Conservation (phyloP, 352 stramenopile species). For the Lagenidium sp. region DNA sequence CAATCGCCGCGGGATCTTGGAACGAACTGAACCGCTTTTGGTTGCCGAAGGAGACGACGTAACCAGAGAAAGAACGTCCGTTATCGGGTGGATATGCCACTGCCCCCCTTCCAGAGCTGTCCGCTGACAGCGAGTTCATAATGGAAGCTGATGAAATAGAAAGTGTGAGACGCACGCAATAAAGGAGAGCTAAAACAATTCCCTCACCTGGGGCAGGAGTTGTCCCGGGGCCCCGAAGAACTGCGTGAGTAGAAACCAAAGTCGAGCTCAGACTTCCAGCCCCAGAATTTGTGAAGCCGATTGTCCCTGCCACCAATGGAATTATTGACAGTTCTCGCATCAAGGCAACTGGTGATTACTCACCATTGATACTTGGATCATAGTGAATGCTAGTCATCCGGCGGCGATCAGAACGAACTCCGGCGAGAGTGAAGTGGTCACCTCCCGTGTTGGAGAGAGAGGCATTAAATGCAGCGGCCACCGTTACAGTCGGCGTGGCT, state of each 20-base stretch:
- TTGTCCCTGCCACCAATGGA: no score
- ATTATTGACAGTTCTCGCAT: not conserved
- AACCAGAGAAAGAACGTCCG: slow-evolving; percentile 25
- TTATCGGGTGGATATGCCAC: not conserved
- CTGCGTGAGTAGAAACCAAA: no score
- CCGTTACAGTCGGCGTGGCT: slow-evolving; percentile 28
- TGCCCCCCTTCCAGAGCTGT: slow-evolving; percentile 8
- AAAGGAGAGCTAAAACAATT: no score
- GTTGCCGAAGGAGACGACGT: slow-evolving; percentile 31
- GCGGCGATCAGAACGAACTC: slow-evolving; percentile 31
- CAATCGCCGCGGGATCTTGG: slow-evolving; percentile 6
- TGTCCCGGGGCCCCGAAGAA: no score
- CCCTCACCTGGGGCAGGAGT: no score
- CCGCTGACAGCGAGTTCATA: slow-evolving; percentile 14
- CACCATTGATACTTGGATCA: slow-evolving; percentile 31
- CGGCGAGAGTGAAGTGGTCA: slow-evolving; percentile 27
- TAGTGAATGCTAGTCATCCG: slow-evolving; percentile 47
- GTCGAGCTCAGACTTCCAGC: no score
- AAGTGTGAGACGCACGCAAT: no score
- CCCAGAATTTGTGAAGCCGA: no score
- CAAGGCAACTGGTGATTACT: not conserved
- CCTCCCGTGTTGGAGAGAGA: slow-evolving; percentile 12
- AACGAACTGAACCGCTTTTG: slow-evolving; percentile 35
- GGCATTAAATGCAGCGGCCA: slow-evolving; percentile 30
- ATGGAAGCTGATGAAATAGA: not conserved